phyloP scores from a whole-genome alignment of 805 yeast species.

The Komagataella pseudopastoris region DNA sequence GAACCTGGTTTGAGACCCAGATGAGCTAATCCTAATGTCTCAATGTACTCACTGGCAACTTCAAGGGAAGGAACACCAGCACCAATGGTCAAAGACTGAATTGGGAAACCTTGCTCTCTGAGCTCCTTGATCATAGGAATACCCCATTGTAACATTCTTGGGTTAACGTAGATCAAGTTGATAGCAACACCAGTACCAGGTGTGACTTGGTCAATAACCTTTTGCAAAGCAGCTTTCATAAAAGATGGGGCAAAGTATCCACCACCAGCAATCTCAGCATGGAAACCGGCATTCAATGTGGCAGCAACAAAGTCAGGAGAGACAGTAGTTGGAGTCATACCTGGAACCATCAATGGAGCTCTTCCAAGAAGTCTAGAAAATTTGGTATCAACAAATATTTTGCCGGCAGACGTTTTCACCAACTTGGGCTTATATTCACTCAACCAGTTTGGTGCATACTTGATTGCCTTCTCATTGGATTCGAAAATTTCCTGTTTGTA shows the following conservation, averaged over 20 bases:
- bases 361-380: constrained; percentile 85
- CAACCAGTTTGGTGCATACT: constrained; percentile 86
- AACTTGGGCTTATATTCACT: constrained; percentile 78
- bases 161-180: constrained; percentile 91
- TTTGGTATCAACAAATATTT: constrained; percentile 83
- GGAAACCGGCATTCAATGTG: constrained; percentile 91
- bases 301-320: constrained; percentile 91
- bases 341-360: constrained; percentile 96
- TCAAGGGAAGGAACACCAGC: constrained; percentile 99
- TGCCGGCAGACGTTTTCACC: constrained; percentile 58
- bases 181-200: constrained; percentile 89
- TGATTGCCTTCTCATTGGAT: constrained; percentile 45
- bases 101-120: constrained; percentile 87
- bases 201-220: constrained; percentile 51
- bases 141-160: constrained; percentile 98
- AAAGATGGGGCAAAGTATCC: constrained; percentile 74
- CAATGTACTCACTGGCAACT: constrained; percentile 93
- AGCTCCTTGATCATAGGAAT: constrained; percentile 86
- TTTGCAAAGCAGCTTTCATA: constrained; percentile 65
- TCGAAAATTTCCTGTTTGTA: constrained; percentile 92
- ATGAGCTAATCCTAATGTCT: constrained; percentile 83
- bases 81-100: constrained; percentile 93
- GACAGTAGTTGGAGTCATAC: constrained; percentile 98
- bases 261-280: constrained; percentile 97
- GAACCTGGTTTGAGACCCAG: constrained; percentile 98